Conservation (phyloP, 2,329 filamentous ascomycete species). For the Botrytis porri region DNA sequence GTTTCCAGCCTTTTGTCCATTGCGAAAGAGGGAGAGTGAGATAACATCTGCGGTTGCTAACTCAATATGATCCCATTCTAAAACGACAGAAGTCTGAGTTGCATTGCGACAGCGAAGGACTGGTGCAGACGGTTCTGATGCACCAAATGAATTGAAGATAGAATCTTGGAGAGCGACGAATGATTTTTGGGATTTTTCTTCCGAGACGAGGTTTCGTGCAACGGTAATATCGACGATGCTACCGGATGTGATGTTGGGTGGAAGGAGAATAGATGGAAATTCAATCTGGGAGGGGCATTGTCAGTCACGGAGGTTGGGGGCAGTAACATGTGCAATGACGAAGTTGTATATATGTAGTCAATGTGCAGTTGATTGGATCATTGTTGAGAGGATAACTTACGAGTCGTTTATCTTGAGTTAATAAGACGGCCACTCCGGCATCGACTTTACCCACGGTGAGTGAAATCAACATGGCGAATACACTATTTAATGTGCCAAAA, state of each 20-base stretch:
- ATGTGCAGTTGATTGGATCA: background rate
- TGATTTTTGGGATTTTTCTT: slow-evolving; percentile 67
- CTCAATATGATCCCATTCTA: slow-evolving; percentile 95
- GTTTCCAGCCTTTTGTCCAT: slow-evolving; percentile 92
- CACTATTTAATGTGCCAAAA: background rate
- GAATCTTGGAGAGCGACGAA: slow-evolving; percentile 86
- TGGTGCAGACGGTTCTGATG: slow-evolving; percentile 71
- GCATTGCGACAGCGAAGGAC: slow-evolving; percentile 90
- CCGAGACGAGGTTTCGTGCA: slow-evolving; percentile 76
- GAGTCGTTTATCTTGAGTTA: slow-evolving; percentile 94
- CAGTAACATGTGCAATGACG: slow-evolving; percentile 9
- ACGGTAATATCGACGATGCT: slow-evolving; percentile 98
- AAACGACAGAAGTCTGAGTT: slow-evolving; percentile 95
- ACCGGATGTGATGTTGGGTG: slow-evolving; percentile 89
- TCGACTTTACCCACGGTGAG: slow-evolving; percentile 99
- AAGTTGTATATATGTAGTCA: background rate
- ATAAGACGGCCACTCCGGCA: slow-evolving; percentile 91
- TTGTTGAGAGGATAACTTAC: slow-evolving; percentile 51
- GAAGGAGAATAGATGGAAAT: slow-evolving; percentile 95
- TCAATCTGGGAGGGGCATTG: slow-evolving; percentile 69
- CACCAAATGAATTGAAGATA: slow-evolving; percentile 84
- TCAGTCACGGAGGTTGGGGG: slow-evolving; percentile 12
- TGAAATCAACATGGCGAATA: slow-evolving; percentile 79
- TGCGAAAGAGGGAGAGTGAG: slow-evolving; percentile 87
- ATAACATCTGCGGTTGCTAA: slow-evolving; percentile 89